Percentiles rank a stretch among this genome's conserved stretches.
Evolutionary conservation across 768 basidiomycete species (phyloP).

Genomic region (Hericium rajendrae): DNA sequence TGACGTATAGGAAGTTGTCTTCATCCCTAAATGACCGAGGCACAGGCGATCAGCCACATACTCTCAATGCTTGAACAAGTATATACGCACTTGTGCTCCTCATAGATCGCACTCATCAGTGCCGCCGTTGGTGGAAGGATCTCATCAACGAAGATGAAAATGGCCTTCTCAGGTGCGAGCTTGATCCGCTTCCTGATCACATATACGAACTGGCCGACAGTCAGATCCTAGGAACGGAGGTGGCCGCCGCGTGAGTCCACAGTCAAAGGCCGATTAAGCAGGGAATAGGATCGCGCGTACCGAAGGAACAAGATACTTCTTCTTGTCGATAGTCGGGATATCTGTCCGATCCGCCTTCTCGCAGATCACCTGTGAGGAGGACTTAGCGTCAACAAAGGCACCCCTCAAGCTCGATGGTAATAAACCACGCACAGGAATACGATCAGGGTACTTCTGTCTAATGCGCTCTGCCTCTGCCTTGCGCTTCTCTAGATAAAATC

Average conservation of each 20-base stretch:
- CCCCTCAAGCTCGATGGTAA: neutral
- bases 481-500: conserved; percentile 73
- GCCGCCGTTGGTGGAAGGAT: conserved; percentile 97
- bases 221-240: conserved; percentile 61
- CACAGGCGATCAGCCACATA: neutral
- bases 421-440: conserved; percentile 75
- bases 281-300: conserved; percentile 35
- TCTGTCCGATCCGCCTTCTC: conserved; percentile 98
- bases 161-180: conserved; percentile 98
- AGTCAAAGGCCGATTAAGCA: neutral
- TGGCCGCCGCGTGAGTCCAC: conserved; percentile 1
- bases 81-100: conserved; percentile 90
- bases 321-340: conserved; percentile 99
- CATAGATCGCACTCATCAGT: conserved; percentile 97
- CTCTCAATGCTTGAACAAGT: neutral
- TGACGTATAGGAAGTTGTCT: conserved; percentile 97
- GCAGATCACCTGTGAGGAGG: conserved; percentile 77
- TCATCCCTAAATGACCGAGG: conserved; percentile 62
- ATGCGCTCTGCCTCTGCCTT: conserved; percentile 99
- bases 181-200: conserved; percentile 99
- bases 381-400: neutral
- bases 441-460: conserved; percentile 96
- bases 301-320: conserved; percentile 99
- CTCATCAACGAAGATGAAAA: conserved; percentile 99
- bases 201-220: conserved; percentile 98